Evolutionary conservation across 2,329 filamentous ascomycete species (phyloP).

Genomic region (Neonectria punicea): DNA sequence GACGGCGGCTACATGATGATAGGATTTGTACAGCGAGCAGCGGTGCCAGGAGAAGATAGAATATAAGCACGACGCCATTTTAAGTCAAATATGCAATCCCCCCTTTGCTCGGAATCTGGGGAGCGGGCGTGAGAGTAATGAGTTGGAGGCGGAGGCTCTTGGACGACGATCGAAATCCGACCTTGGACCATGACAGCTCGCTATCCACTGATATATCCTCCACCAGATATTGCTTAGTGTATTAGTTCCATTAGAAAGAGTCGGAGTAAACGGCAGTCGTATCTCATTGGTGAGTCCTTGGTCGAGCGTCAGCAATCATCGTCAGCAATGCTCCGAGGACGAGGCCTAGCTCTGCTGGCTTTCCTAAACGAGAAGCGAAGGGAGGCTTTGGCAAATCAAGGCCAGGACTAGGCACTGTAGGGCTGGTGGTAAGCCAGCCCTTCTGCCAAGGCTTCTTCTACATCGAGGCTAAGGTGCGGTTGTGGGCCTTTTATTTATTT

Average conservation of each 20-base stretch:
- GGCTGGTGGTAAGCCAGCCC: neutral
- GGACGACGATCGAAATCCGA: neutral
- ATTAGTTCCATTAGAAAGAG: too few species aligned
- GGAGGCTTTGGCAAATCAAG: neutral
- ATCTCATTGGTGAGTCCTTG: neutral
- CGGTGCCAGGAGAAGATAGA: neutral
- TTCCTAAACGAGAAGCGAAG: neutral
- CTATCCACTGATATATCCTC: neutral
- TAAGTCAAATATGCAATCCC: neutral
- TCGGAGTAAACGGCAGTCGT: neutral
- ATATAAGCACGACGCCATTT: too few species aligned
- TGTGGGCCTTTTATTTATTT: neutral
- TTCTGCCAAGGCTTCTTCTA: neutral
- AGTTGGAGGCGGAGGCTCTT: neutral
- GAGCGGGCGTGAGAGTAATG: neutral
- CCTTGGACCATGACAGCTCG: neutral
- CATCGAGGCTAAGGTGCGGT: neutral
- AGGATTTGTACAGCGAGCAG: neutral
- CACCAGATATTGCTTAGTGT: too few species aligned
- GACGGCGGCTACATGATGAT: neutral
- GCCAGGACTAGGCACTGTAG: neutral
- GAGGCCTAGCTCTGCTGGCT: neutral
- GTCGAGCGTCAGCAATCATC: neutral
- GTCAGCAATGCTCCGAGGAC: neutral
- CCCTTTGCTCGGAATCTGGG: neutral